Base-by-base conservation (phyloP, 768 basidiomycete species). In the Mycena amicta region DNA sequence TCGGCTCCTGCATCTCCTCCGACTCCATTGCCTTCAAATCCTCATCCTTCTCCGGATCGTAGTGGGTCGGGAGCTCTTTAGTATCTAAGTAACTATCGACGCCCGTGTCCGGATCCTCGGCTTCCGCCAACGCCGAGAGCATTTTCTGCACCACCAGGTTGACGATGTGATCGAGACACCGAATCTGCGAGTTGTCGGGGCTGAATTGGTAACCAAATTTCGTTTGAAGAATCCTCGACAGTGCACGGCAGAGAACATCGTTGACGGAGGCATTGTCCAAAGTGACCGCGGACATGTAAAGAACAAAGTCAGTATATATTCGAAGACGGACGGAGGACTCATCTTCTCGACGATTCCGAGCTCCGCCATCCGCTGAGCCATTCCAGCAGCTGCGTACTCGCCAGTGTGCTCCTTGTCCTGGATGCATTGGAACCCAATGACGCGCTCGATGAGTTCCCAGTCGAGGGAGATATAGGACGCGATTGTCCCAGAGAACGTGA, bases 61-160 rank as follows among this genome's bases (percentile, higher is more conserved):
- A 69, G 52, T 76, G 70, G 13, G 73, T 50, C 0, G 75, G 73
- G 2, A 54, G 52, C n/a, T 70, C 64, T 60, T 74, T 72, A 52
- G 70, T 62, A 8, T 27, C 49, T 2, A 63, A 5, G 54, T 68
- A 76, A 18, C 68, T 71, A 54, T 77, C 72, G 29, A 39, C 50
- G 0, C 40, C 50, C 2, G 53, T 29, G 11, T 70, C 70, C 1
- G 69, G 68, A 28, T 71, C 66, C 15, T 65, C 61, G 0, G 65
- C 71, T 56, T 74, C 71, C 8, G 53, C 55, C 1, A 72, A 53
- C 0, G 26, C 28, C 11, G 53, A 29, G 1, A 76, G 65, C 12
- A 75, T 55, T 25, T 68, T 67, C 59, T 77, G 75, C 8, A 75
- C 72, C 6, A 74, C 68, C 22, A 77, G 70, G 46, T 76, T 76